phyloP scores from a whole-genome alignment of 176 grass and related monocot genomes.

The Alloteropsis semialata region DNA sequence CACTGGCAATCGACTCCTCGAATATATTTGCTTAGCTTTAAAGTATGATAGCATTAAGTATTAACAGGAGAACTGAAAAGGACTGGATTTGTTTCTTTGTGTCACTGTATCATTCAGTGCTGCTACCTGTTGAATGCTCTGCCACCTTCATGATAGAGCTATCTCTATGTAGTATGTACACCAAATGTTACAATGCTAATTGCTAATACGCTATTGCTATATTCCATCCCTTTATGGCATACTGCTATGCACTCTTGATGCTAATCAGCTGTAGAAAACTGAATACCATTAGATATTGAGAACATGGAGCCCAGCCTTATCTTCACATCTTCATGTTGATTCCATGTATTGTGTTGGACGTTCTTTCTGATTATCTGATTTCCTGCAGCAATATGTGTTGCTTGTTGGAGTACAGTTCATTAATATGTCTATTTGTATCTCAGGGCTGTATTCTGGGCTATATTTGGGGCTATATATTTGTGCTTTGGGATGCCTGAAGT shows the following conservation, averaged over 20 bases:
- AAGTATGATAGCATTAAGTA: not conserved
- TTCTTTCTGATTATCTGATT: not conserved
- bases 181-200: not conserved
- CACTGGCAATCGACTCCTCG: not conserved
- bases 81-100: not conserved
- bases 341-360: not conserved
- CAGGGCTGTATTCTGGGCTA: conserved; percentile 96
- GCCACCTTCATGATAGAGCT: not conserved
- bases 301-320: not conserved
- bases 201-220: not conserved
- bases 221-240: not conserved
- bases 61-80: not conserved
- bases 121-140: not conserved
- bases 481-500: conserved; percentile 99
- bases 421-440: conserved; percentile 20
- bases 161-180: not conserved
- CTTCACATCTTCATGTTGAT: not conserved
- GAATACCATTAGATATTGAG: not conserved
- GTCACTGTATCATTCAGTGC: not conserved
- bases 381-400: not conserved
- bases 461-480: conserved; percentile 99
- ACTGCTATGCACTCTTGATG: not conserved
- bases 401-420: not conserved
- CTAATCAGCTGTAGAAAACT: not conserved
- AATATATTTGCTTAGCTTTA: not conserved